Percentiles rank a stretch among this genome's conserved stretches.
These are phyloP conservation scores for Adansonia gregorii DNA, from an alignment of 441 rosid genomes.

Conservation along the genomic window DNA sequence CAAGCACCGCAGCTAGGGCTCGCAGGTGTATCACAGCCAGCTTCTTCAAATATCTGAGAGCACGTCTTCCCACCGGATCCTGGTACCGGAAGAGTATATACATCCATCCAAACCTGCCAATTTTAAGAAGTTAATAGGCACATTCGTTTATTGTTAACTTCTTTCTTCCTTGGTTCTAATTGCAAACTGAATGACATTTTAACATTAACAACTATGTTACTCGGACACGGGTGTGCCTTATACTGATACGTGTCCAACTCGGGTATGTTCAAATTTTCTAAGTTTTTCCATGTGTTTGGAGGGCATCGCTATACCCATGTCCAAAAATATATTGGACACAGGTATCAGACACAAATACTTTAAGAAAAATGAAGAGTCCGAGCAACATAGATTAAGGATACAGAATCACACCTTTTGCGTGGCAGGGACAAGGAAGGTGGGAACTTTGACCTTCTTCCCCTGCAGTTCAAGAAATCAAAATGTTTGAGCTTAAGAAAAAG, in stretches of 20 bases:
- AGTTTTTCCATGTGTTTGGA: too few relatives aligned
- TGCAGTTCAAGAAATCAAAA: slow-evolving; percentile 38
- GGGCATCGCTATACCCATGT: too few relatives aligned
- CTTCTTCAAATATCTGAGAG: slow-evolving; percentile 94
- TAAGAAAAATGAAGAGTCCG: too few relatives aligned
- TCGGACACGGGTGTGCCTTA: too few relatives aligned
- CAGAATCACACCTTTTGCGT: slow-evolving; percentile 70
- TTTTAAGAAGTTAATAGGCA: slow-evolving; percentile 22
- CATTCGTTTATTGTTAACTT: background rate
- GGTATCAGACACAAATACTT: too few relatives aligned
- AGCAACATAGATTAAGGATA: background rate
- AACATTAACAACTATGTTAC: background rate
- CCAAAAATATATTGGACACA: too few relatives aligned
- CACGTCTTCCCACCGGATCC: slow-evolving; percentile 97
- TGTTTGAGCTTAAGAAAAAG: slow-evolving; percentile 4
- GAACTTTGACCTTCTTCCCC: slow-evolving; percentile 94
- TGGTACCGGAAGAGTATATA: slow-evolving; percentile 83
- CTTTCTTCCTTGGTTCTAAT: background rate
- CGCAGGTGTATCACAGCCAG: slow-evolving; percentile 93
- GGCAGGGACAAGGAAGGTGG: slow-evolving; percentile 97
- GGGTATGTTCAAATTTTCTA: too few relatives aligned
- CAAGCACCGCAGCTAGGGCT: slow-evolving; percentile 98
- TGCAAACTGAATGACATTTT: background rate
- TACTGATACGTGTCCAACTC: too few relatives aligned
- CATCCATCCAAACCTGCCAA: slow-evolving; percentile 87